Base-by-base conservation (phyloP, 148 eudicot species). In the Rhododendron molle region DNA sequence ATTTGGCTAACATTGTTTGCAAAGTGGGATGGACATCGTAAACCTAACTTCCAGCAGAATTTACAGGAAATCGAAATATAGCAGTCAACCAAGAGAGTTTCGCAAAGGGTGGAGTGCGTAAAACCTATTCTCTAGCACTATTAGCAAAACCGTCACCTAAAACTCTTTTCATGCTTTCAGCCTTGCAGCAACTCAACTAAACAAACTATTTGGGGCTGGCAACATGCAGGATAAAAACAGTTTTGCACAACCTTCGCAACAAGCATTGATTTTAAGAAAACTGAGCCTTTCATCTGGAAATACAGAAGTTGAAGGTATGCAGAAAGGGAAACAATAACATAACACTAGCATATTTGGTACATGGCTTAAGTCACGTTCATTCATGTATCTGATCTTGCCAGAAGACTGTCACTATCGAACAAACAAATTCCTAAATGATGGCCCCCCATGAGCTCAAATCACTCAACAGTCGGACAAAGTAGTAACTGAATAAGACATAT, bases 101-200 rank as follows among this genome's bases (percentile, higher is more conserved):
- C 47, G 3, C 21, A 38, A 44, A 1, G 32, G 52, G 54, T 44
- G 54, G 32, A 44, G 6, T 11, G 80, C 16, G 0, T n/a, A 77
- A 8, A 77, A 77, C 16, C 7, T 38, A 38, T 18, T 76, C 78
- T 18, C 47, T 40, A 38, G 32, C 34, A 78, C 56, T 78, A 79
- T 28, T 49, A 12, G 40, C 40, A 79, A 79, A 14, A 47, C 26
- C 0, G 20, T 21, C 32, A 20, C 80, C 47, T 21, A 43, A 76
- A 78, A n/a, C 81, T 78, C 30, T 12, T 78, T 78, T 46, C 21
- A 78, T 78, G 81, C 56, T 78, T 78, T 78, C 50, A 78, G 46
- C 81, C 36, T 44, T 38, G 56, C 56, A 46, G 3, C 80, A 43
- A 77, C 54, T 46, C 6, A 67, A 67, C 32, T 9, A 10, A 67